Conservation (phyloP, 2,329 filamentous ascomycete species). For the Aspergillus pseudoviridinutans region DNA sequence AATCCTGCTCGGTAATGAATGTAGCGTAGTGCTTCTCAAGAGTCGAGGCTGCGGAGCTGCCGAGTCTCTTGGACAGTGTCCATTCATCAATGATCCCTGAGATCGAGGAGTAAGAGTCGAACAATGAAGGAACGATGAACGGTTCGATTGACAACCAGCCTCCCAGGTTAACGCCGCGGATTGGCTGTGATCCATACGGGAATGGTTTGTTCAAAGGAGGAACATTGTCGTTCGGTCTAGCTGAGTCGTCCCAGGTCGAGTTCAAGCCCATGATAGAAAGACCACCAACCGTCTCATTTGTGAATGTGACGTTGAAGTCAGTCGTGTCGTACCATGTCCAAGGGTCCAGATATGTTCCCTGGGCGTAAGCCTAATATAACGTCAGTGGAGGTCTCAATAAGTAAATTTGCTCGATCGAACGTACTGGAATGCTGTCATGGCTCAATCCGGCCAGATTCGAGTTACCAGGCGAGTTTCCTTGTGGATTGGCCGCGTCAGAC, state of each 20-base stretch:
- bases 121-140: slow-evolving; percentile 91
- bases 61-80: slow-evolving; percentile 70
- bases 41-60: slow-evolving; percentile 59
- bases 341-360: slow-evolving; percentile 77
- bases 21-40: slow-evolving; percentile 90
- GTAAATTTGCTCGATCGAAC: slow-evolving; percentile 5
- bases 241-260: slow-evolving; percentile 78
- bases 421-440: slow-evolving; percentile 55
- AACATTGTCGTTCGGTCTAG: slow-evolving; percentile 72
- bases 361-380: slow-evolving; percentile 49
- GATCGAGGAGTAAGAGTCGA: slow-evolving; percentile 59
- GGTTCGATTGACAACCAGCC: slow-evolving; percentile 94
- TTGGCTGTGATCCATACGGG: slow-evolving; percentile 73
- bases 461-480: slow-evolving; percentile 29
- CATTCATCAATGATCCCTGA: slow-evolving; percentile 81
- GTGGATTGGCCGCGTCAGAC: slow-evolving; percentile 23
- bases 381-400: slow-evolving; percentile 8
- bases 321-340: slow-evolving; percentile 86
- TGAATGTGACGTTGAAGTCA: slow-evolving; percentile 94
- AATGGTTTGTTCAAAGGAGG: slow-evolving; percentile 72
- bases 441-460: slow-evolving; percentile 53
- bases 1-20: slow-evolving; percentile 81
- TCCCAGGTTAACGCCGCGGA: slow-evolving; percentile 86
- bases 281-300: slow-evolving; percentile 74
- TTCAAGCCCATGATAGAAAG: slow-evolving; percentile 89